Evolutionary conservation across 345 rosid genomes (phyloP).

Genomic region (Corchorus olitorius): DNA sequence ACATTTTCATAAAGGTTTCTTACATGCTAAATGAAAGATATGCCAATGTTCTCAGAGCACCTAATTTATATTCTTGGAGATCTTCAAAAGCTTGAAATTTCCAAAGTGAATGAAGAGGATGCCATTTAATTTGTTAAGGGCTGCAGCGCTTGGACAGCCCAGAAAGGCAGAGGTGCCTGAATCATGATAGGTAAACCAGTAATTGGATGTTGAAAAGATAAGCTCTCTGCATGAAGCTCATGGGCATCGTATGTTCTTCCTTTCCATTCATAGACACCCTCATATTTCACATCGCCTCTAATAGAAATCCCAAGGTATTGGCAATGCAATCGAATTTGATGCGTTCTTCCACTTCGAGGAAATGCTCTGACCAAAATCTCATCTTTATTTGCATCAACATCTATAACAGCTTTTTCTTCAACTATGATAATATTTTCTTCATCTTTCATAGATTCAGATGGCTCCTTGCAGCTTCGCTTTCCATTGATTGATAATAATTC

Average conservation of each 20-base stretch:
- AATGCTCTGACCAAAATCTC: constrained; percentile 76
- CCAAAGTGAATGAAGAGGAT: background rate
- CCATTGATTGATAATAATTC: constrained; percentile 70
- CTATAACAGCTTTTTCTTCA: constrained; percentile 42
- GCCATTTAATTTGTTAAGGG: constrained; percentile 18
- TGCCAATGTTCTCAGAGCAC: background rate
- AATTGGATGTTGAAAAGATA: constrained; percentile 74
- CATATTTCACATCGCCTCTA: constrained; percentile 85
- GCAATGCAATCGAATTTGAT: constrained; percentile 91
- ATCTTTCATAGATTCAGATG: constrained; percentile 27
- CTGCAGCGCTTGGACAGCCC: constrained; percentile 44
- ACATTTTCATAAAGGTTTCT: background rate
- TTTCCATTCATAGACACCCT: constrained; percentile 77
- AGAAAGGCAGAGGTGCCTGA: constrained; percentile 66
- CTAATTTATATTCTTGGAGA: background rate
- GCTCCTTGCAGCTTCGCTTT: constrained; percentile 24
- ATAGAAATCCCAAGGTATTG: constrained; percentile 82
- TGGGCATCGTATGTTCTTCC: constrained; percentile 60
- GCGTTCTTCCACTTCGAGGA: constrained; percentile 87
- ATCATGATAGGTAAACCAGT: constrained; percentile 47
- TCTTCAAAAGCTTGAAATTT: background rate
- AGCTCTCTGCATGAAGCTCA: constrained; percentile 84
- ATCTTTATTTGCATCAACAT: constrained; percentile 33
- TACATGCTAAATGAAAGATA: background rate
- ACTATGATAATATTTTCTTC: constrained; percentile 39